Evolutionary conservation across 768 basidiomycete genomes (phyloP), one percentile per base, ranked within the genome.

Genomic region (Russula emetica): DNA sequence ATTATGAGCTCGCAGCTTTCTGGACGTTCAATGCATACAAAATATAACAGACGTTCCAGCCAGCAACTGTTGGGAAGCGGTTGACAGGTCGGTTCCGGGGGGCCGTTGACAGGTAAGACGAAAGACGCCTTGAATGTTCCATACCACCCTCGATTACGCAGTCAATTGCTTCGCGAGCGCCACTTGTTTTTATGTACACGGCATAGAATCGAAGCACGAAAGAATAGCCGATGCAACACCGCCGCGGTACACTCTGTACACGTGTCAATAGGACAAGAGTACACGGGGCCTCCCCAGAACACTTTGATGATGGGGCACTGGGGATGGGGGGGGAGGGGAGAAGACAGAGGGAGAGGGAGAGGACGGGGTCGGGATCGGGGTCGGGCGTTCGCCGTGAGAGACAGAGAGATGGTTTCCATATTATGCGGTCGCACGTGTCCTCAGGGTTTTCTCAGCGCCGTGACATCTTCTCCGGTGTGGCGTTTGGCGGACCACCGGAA

Each of bases 131-230:
- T 52, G 58, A 58, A 58, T 26, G 30, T 42, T 50, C 38, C 36
- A 22, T 57, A 36, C 38, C 40, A 40, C 13, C 26, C n/a, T 44
- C 24, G 38, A 56, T 58, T 50, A 52, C 14, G 14, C 28, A 42
- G 42, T 18, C 5, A 56, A 28, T n/a, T 32, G 55, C 24, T 51
- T 51, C 40, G 40, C 24, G 50, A 26, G 62, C 55, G 62, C 49
- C 34, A 51, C n/a, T 40, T 50, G 62, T 26, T 51, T 51, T 58
- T 51, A 58, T 58, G 57, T 58, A 47, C 45, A 47, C 22, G 62
- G 34, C 52, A 22, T 38, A 26, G 44, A 64, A 64, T 64, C 44
- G 63, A 64, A 64, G 63, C 62, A 44, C 22, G 11, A 57, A 11
- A 14, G 44, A 55, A 38, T 54, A 59, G 42, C 42, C 52, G 63